A percentile compares a stretch with the other conserved stretches of the same genome.
phyloP scores from a whole-genome alignment of 1,284 basidiomycete species.

The Cutaneotrichosporon mucoides region DNA sequence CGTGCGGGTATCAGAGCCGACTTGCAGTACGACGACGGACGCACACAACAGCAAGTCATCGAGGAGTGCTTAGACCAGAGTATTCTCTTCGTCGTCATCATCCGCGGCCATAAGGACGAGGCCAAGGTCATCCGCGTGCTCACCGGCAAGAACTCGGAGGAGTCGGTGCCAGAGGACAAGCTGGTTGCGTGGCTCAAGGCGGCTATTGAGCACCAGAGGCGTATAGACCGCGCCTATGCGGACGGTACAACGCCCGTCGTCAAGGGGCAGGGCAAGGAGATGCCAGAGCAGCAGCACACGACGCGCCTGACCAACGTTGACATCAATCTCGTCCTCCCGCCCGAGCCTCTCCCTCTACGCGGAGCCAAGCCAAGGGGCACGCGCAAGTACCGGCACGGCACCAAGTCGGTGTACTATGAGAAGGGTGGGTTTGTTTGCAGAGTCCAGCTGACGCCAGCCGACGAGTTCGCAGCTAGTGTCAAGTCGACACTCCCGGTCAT shows the following conservation, averaged over 20 bases:
- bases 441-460: slow-evolving; percentile 15
- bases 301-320: slow-evolving; percentile 29
- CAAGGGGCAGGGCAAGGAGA: slow-evolving; percentile 6
- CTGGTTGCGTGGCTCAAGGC: slow-evolving; percentile 38
- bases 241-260: slow-evolving; percentile 31
- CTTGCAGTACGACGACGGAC: slow-evolving; percentile 53
- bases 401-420: slow-evolving; percentile 47
- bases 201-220: slow-evolving; percentile 45
- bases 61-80: slow-evolving; percentile 49
- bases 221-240: slow-evolving; percentile 44
- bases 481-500: slow-evolving; percentile 38
- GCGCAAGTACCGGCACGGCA: slow-evolving; percentile 40
- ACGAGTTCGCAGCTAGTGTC: slow-evolving; percentile 36
- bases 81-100: slow-evolving; percentile 47
- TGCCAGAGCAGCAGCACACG: neutral
- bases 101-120: slow-evolving; percentile 37
- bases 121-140: slow-evolving; percentile 37
- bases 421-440: slow-evolving; percentile 24
- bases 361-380: slow-evolving; percentile 33
- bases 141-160: slow-evolving; percentile 28
- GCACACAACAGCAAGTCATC: slow-evolving; percentile 40
- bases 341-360: slow-evolving; percentile 36
- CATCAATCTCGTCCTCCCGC: slow-evolving; percentile 43
- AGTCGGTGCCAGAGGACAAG: slow-evolving; percentile 20
- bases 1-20: slow-evolving; percentile 55